Base-by-base conservation (phyloP, 768 basidiomycete genomes). In the Erythrobasidium yunnanense region DNA sequence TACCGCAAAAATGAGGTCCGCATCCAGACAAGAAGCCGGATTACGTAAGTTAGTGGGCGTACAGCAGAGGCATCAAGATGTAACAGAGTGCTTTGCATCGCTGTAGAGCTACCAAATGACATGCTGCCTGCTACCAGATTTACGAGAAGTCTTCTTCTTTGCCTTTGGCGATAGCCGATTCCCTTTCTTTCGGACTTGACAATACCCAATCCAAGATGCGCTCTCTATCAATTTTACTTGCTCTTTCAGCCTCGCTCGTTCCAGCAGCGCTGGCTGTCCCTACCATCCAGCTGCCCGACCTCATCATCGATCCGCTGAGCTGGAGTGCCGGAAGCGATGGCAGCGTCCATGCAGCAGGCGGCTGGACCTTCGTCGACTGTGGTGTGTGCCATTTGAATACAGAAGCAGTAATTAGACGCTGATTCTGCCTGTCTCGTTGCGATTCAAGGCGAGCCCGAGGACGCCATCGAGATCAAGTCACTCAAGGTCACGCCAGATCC, bases 401-500 rank as follows among this genome's bases (percentile, higher is more conserved):
- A 13, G 22, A 45, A 45, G 20, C 42, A 45, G 15, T 15, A 20
- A 15, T 45, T 15, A 45, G 22, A 20, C 42, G 22, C 42, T 45
- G 42, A 15, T 45, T 45, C 15, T 15, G 15, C 42, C 15, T 15
- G 15, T 20, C 15, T 45, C 15, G 15, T 45, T 45, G 15, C 29
- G 50, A 52, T 29, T 57, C 11, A 66, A 72, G 49, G 54, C 55
- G 47, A 46, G 27, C 55, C 60, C 20, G 51, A 49, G 17, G 72
- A 70, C 53, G 70, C 68, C 2, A 50, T 72, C 67, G 46, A 58
- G 55, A 72, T 72, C 67, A 69, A 69, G 46, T 56, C n/a, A 32
- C 62, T 72, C 55, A 55, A 50, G 46, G 55, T 72, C 58, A 52
- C 29, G 25, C 95, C 95, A 0, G 89, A 96, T 73, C 92, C 93